phyloP scores from a whole-genome alignment of 2,329 filamentous ascomycete species.

The Talaromyces verruculosus region DNA sequence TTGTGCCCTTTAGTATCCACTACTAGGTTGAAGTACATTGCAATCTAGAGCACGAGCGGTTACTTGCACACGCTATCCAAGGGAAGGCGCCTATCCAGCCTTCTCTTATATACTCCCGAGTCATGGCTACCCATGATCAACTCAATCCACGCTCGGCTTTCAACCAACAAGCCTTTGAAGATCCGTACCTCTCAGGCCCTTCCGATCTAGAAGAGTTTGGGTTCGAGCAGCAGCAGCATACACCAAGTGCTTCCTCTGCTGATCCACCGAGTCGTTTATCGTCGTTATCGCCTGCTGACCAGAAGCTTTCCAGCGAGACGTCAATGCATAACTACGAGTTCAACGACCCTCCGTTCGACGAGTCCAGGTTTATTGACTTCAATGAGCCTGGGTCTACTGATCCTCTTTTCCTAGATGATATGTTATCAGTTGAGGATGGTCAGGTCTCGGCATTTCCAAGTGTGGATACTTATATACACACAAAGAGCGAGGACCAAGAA shows the following conservation, averaged over 20 bases:
- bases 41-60: neutral
- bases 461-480: constrained; percentile 19
- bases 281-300: constrained; percentile 29
- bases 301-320: constrained; percentile 14
- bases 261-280: constrained; percentile 26
- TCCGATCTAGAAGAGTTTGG: constrained; percentile 42
- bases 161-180: constrained; percentile 35
- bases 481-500: constrained; percentile 18
- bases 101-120: constrained; percentile 5
- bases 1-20: neutral
- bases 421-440: neutral
- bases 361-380: constrained; percentile 10
- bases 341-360: constrained; percentile 11
- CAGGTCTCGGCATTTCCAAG: neutral
- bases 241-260: constrained; percentile 14
- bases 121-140: constrained; percentile 19
- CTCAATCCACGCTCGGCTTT: constrained; percentile 27
- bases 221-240: constrained; percentile 14
- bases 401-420: constrained; percentile 1
- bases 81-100: constrained; percentile 7
- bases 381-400: constrained; percentile 16
- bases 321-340: constrained; percentile 12
- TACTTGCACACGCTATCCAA: neutral
- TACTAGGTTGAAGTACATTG: neutral
- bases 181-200: constrained; percentile 42